phyloP scores from a whole-genome alignment of 768 basidiomycete species.

The Pleurotus eryngii region DNA sequence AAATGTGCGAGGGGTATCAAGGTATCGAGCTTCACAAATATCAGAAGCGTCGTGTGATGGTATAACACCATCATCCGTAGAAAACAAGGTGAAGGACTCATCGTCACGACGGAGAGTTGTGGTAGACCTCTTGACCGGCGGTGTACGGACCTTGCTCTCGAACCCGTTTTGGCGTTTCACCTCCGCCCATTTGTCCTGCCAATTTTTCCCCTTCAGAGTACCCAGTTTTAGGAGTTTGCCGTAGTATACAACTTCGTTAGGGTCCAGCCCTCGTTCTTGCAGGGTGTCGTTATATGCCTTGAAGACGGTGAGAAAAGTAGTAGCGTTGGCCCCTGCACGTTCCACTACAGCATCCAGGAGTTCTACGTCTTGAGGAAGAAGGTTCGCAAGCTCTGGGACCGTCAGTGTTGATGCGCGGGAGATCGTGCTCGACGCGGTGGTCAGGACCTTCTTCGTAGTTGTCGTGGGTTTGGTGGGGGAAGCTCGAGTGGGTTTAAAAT shows the following conservation, averaged over 20 bases:
- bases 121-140: slow-evolving; percentile 9
- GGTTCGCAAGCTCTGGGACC: slow-evolving; percentile 47
- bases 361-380: slow-evolving; percentile 57
- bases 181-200: slow-evolving; percentile 78
- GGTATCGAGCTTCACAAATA: not conserved
- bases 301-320: slow-evolving; percentile 78
- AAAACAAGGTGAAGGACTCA: slow-evolving; percentile 41
- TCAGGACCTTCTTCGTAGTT: not conserved
- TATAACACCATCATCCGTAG: slow-evolving; percentile 30
- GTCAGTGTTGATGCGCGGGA: slow-evolving; percentile 39
- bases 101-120: slow-evolving; percentile 22
- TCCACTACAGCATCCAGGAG: slow-evolving; percentile 74
- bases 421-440: slow-evolving; percentile 23
- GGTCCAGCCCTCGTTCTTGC: slow-evolving; percentile 70
- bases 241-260: slow-evolving; percentile 79
- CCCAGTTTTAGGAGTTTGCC: slow-evolving; percentile 80
- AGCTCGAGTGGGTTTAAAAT: slow-evolving; percentile 8
- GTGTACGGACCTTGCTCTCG: slow-evolving; percentile 13
- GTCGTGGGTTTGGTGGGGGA: slow-evolving; percentile 1
- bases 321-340: slow-evolving; percentile 63
- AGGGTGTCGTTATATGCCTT: slow-evolving; percentile 83
- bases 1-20: slow-evolving; percentile 9
- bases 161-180: slow-evolving; percentile 59
- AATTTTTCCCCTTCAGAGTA: slow-evolving; percentile 73
- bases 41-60: slow-evolving; percentile 7